Conservation (phyloP, 352 stramenopile genomes). For the Phytophthora capsici region DNA sequence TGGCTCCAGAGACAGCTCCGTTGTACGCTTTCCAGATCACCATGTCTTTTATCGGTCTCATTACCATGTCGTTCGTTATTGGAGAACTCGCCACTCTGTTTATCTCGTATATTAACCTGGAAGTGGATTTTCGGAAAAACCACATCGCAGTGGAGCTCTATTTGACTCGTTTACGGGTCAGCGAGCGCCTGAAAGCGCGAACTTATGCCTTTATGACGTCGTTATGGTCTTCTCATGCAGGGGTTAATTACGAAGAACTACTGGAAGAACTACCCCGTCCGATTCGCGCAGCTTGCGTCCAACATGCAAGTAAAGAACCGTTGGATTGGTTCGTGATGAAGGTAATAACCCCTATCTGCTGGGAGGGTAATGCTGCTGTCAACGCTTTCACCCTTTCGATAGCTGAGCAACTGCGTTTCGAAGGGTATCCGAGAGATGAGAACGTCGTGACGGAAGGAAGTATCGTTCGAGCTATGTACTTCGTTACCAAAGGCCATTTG, state of each 20-base stretch:
- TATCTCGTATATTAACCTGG: slow-evolving; percentile 60
- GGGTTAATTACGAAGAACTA: slow-evolving; percentile 60
- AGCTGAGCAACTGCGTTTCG: slow-evolving; percentile 54
- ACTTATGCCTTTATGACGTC: slow-evolving; percentile 54
- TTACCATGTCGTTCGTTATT: slow-evolving; percentile 67
- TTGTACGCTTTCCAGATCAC: slow-evolving; percentile 54
- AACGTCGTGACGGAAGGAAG: slow-evolving; percentile 62
- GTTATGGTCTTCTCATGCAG: slow-evolving; percentile 62
- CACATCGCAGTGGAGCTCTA: slow-evolving; percentile 61
- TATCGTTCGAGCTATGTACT: slow-evolving; percentile 70
- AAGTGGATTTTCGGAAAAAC: slow-evolving; percentile 69
- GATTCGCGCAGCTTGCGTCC: slow-evolving; percentile 62
- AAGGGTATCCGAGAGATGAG: slow-evolving; percentile 68
- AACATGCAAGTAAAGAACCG: slow-evolving; percentile 40
- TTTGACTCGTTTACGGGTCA: slow-evolving; percentile 44
- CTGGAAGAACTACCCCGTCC: slow-evolving; percentile 50
- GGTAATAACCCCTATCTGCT: slow-evolving; percentile 41
- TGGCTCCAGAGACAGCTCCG: slow-evolving; percentile 23
- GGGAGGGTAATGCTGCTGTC: slow-evolving; percentile 16
- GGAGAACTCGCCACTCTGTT: slow-evolving; percentile 60
- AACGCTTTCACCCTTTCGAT: slow-evolving; percentile 39
- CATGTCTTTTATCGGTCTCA: slow-evolving; percentile 49
- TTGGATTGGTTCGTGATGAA: slow-evolving; percentile 48
- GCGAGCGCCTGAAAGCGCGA: slow-evolving; percentile 34
- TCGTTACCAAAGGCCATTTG: slow-evolving; percentile 66